Evolutionary conservation across 108 stramenopile genomes (phyloP).

Genomic region (Discostella stelligeroides): DNA sequence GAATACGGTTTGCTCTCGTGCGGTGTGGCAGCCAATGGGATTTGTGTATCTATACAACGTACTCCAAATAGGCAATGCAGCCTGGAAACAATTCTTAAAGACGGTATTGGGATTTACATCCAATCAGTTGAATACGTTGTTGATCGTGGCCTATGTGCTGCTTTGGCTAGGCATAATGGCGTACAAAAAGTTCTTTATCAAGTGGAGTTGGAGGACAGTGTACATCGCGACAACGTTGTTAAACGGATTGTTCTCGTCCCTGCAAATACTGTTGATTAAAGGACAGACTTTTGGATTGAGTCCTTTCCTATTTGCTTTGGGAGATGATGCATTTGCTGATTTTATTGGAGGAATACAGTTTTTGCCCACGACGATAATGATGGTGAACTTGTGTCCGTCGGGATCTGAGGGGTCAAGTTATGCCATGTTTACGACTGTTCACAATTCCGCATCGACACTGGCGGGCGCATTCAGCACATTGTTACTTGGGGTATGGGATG

Average conservation of each 20-base stretch:
- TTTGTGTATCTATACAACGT: constrained; percentile 90
- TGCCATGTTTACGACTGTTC: constrained; percentile 88
- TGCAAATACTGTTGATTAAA: constrained; percentile 79
- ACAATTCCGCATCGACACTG: constrained; percentile 67
- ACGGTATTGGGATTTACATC: constrained; percentile 73
- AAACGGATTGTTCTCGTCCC: constrained; percentile 69
- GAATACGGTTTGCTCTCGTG: constrained; percentile 81
- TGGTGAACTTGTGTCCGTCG: constrained; percentile 80
- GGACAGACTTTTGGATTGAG: constrained; percentile 81
- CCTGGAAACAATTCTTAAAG: constrained; percentile 82
- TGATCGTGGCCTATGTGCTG: constrained; percentile 70
- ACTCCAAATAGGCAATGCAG: constrained; percentile 82
- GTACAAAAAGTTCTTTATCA: constrained; percentile 86
- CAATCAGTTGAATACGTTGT: constrained; percentile 71
- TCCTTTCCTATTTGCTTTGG: constrained; percentile 79
- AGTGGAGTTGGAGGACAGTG: constrained; percentile 77
- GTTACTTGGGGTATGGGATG: constrained; percentile 78
- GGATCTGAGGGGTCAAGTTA: constrained; percentile 84
- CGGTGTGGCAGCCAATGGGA: constrained; percentile 88
- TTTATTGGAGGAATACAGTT: constrained; percentile 82
- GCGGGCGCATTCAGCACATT: constrained; percentile 63
- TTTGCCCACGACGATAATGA: constrained; percentile 81
- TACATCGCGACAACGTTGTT: constrained; percentile 77
- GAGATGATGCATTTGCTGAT: constrained; percentile 87
- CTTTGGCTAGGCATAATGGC: constrained; percentile 78